A percentile compares a stretch with the other conserved stretches of the same genome.
phyloP scores from a whole-genome alignment of 139 green algal species.

The Coelastrella sp. region DNA sequence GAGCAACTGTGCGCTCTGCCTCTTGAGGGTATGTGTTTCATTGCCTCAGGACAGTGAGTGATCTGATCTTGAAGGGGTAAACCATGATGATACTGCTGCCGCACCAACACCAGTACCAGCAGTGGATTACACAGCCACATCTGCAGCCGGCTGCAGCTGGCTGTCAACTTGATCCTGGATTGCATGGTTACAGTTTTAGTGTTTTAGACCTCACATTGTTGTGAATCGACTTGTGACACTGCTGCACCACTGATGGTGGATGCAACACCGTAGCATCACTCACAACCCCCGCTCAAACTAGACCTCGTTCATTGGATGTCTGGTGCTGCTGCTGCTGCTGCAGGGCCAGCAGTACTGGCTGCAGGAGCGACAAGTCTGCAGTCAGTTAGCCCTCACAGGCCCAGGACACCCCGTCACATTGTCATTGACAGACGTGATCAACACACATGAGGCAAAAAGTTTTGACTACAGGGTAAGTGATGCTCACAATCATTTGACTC shows the following conservation, averaged over 20 bases:
- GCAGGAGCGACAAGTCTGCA: conserved; percentile 69
- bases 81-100: no score
- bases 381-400: conserved; percentile 51
- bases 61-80: no score
- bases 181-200: no score
- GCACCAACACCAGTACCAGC: no score
- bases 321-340: background rate
- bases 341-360: conserved; percentile 79
- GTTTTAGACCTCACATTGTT: background rate
- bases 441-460: conserved; percentile 72
- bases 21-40: no score
- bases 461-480: conserved; percentile 85
- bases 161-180: no score
- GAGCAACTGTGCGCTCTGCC: no score
- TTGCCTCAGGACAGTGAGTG: no score
- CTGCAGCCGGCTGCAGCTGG: no score
- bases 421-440: conserved; percentile 59
- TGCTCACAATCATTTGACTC: background rate
- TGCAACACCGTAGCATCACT: background rate
- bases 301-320: background rate
- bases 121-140: no score
- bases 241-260: background rate
- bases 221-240: background rate
- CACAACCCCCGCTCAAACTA: background rate
- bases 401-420: background rate